phyloP scores from a whole-genome alignment of 371 early-diverging fungal species.

The Blakeslea trispora region DNA sequence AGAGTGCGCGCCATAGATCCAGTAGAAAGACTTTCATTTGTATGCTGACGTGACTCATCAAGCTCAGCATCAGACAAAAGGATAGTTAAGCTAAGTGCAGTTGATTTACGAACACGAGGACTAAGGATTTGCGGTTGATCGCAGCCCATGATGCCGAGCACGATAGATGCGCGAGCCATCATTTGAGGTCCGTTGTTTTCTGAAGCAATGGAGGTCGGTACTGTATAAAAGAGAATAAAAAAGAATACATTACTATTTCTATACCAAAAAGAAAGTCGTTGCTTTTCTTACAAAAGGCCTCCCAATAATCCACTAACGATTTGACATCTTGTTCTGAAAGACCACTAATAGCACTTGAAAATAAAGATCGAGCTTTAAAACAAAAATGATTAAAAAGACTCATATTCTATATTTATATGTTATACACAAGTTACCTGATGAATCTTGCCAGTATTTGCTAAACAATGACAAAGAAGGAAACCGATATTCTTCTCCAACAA shows the following conservation, averaged over 20 bases:
- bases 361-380: conserved; percentile 39
- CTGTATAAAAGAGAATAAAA: too few relatives aligned
- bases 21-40: conserved; percentile 44
- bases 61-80: conserved; percentile 49
- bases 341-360: conserved; percentile 46
- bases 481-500: conserved; percentile 54
- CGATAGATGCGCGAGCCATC: conserved; percentile 71
- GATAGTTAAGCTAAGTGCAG: conserved; percentile 61
- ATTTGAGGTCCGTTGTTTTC: conserved; percentile 57
- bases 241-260: too few relatives aligned
- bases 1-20: conserved; percentile 61
- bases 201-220: conserved; percentile 56
- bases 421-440: conserved; percentile 57
- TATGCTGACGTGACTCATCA: conserved; percentile 26
- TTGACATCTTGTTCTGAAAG: conserved; percentile 50
- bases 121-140: conserved; percentile 57
- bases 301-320: conserved; percentile 68
- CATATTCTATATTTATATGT: not conserved
- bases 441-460: conserved; percentile 87
- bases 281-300: conserved; percentile 48
- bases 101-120: conserved; percentile 52
- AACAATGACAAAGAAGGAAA: conserved; percentile 74
- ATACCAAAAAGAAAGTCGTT: too few relatives aligned
- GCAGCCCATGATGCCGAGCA: conserved; percentile 74
- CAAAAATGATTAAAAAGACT: not conserved